phyloP scores from a whole-genome alignment of 208 protist species.

The Trypanosomatidae sp. region DNA sequence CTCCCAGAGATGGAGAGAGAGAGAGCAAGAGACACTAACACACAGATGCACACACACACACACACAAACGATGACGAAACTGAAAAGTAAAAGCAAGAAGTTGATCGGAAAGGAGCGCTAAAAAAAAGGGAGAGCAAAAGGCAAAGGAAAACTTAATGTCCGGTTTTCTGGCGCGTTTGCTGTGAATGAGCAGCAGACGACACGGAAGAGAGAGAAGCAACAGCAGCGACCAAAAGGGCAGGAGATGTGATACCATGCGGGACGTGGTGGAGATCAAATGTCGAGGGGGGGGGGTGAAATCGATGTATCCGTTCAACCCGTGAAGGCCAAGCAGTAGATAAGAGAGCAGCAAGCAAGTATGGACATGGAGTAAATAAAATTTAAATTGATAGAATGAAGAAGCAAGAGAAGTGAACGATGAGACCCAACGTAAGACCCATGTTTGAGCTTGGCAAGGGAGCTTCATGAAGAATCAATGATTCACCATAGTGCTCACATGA shows the following conservation, averaged over 20 bases:
- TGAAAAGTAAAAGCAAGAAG: not conserved
- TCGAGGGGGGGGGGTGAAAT: not conserved
- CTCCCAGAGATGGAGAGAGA: not conserved
- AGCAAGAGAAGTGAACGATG: slow-evolving; percentile 1
- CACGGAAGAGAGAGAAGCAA: not conserved
- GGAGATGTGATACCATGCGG: not conserved
- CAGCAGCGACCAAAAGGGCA: not conserved
- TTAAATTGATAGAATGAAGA: not conserved
- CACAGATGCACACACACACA: not conserved
- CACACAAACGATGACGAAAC: not conserved
- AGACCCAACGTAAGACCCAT: not conserved
- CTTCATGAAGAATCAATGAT: not conserved
- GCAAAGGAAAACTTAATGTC: too few species aligned
- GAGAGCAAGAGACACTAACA: not conserved
- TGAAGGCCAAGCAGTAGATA: not conserved
- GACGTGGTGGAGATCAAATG: not conserved
- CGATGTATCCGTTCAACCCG: not conserved
- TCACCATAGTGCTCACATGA: not conserved
- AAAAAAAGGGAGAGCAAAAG: not conserved
- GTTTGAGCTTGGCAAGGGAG: not conserved
- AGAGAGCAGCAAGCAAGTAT: not conserved
- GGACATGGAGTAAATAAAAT: not conserved
- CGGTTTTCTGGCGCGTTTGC: not conserved
- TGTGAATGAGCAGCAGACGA: not conserved
- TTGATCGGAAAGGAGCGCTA: not conserved